Percentiles rank a stretch among this genome's conserved stretches.
Conservation (phyloP, 768 basidiomycete species). For the Psilocybe cubensis region DNA sequence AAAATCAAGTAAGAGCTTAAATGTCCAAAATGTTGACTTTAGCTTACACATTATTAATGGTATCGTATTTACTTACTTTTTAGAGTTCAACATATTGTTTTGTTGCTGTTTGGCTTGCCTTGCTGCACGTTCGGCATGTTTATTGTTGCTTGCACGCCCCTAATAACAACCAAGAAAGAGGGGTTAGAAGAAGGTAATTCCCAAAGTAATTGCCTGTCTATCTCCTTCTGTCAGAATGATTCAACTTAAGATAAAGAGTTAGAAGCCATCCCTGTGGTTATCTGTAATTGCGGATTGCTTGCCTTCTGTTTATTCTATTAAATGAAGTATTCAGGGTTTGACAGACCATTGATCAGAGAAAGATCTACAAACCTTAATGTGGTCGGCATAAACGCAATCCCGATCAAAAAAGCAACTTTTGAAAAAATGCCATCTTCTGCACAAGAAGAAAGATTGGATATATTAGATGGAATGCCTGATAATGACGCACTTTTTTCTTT, state of each 20-base stretch:
- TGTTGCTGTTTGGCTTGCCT: constrained; percentile 79
- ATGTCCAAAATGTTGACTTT: not conserved
- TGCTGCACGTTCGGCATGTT: constrained; percentile 72
- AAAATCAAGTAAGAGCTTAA: constrained; percentile 71
- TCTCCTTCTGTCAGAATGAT: constrained; percentile 80
- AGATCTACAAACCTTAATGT: constrained; percentile 59
- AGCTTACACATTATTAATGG: not conserved
- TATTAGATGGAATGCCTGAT: not conserved
- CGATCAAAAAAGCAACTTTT: constrained; percentile 72
- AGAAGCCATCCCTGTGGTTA: not conserved
- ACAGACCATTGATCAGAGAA: not conserved
- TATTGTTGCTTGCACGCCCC: constrained; percentile 73
- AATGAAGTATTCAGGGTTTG: constrained; percentile 4
- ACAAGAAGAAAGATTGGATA: not conserved
- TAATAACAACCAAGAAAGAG: constrained; percentile 29
- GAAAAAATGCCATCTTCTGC: constrained; percentile 72
- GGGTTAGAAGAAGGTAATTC: not conserved
- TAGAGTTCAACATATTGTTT: constrained; percentile 77
- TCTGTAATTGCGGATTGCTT: not conserved
- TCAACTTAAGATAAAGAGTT: constrained; percentile 54
- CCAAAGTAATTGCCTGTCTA: constrained; percentile 23
- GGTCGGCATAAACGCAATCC: constrained; percentile 69
- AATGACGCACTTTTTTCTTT: constrained; percentile 61
- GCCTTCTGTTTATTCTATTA: constrained; percentile 69
- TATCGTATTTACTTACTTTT: constrained; percentile 58